Evolutionary conservation across 1,284 basidiomycete genomes (phyloP).

Genomic region (Leccinum variabile): DNA sequence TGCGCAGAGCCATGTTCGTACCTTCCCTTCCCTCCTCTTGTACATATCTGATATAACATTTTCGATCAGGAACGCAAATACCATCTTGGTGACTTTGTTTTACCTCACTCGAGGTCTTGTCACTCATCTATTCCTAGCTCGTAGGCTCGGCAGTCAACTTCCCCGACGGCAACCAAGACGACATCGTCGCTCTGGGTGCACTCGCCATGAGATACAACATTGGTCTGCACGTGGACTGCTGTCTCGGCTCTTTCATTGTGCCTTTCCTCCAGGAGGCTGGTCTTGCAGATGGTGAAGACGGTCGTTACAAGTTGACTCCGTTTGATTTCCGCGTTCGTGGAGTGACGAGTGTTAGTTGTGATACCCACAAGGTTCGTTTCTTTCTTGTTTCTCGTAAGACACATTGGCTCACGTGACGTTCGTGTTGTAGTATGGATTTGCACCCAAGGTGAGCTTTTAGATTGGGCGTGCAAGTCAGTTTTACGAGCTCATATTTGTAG

Average conservation of each 20-base stretch:
- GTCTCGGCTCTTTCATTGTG: conserved; percentile 89
- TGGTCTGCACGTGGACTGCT: conserved; percentile 93
- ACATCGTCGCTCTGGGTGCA: conserved; percentile 78
- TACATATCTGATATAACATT: neutral
- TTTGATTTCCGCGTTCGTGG: conserved; percentile 92
- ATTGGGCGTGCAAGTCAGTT: neutral
- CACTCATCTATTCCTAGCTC: conserved; percentile 48
- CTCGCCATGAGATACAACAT: conserved; percentile 79
- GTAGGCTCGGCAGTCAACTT: conserved; percentile 93
- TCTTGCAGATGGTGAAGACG: conserved; percentile 50
- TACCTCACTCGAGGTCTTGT: neutral
- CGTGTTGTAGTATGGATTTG: conserved; percentile 67
- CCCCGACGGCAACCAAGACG: conserved; percentile 88
- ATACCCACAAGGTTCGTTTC: conserved; percentile 80
- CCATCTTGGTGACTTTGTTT: conserved; percentile 61
- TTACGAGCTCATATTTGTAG: conserved; percentile 38
- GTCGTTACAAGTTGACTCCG: conserved; percentile 51
- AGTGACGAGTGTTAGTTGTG: conserved; percentile 89
- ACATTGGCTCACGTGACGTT: conserved; percentile 10
- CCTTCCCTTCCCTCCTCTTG: neutral
- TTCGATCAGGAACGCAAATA: conserved; percentile 67
- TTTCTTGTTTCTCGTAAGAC: neutral
- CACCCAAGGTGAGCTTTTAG: conserved; percentile 63
- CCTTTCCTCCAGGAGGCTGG: conserved; percentile 77
- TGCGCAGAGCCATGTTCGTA: conserved; percentile 84